Base-by-base conservation (phyloP, 148 eudicot species). In the Vaccinium vitisidaea region DNA sequence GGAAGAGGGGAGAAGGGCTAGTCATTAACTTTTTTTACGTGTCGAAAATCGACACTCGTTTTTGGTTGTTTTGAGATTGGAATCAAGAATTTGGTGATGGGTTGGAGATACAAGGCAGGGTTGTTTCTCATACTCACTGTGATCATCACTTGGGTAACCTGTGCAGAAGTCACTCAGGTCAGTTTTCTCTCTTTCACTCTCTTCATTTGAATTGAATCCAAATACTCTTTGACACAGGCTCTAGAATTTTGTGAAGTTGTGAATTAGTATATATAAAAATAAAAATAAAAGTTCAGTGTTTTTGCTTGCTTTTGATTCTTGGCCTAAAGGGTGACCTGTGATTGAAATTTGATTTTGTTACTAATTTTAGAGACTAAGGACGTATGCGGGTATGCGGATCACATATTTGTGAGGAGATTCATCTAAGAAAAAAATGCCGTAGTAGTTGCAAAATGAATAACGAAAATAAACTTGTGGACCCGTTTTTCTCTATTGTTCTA, bases 91-190 rank as follows among this genome's bases (percentile, higher is more conserved):
- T 39, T 84, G 75, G 84, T 79, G 88, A 94, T 94, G 98, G 92
- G 91, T 82, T 93, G 89, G 89, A 93, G 89, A 85, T 93, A 94
- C 67, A 92, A 86, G 48, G 93, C 88, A 83, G 98, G 98, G 50
- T 81, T 94, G 85, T 76, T 90, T 39, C 88, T 94, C 39, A 92
- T 93, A 65, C 93, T 89, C 78, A 86, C 92, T 54, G 94, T 92
- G 82, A 93, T 94, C 80, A 76, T 93, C 54, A 92, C 93, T 54
- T 94, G 96, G 98, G 98, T 94, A 49, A 85, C 93, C 70, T 93
- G 94, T 48, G 98, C 98, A 36, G 98, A 94, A 91, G 94, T 94
- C 88, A 93, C 98, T 78, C 98, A 92, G 98, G 98, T 93, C 58
- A 63, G 52, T 11, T 9, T n/a, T 80, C n/a, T 55, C 27, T 69